Evolutionary conservation across 192 early-diverging fungal genomes (phyloP).

Genomic region (Backusella sp.): DNA sequence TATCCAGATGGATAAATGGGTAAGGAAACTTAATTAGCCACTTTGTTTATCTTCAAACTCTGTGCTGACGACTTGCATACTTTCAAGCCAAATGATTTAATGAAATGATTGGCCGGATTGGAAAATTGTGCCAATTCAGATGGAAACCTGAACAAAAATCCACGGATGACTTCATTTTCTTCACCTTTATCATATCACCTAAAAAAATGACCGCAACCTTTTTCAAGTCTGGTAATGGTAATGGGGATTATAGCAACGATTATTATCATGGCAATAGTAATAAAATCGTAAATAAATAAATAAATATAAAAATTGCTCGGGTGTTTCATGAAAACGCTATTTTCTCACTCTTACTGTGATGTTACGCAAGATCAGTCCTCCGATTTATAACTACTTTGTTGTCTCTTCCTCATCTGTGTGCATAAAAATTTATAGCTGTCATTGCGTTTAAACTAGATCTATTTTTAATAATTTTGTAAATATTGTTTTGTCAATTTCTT

Average conservation of each 20-base stretch:
- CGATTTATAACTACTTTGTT: background rate
- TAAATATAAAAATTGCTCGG: background rate
- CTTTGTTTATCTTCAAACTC: background rate
- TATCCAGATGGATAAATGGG: conserved; percentile 4
- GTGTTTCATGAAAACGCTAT: background rate
- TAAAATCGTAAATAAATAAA: too few relatives aligned
- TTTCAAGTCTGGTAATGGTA: background rate
- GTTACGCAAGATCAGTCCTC: background rate
- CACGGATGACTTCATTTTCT: background rate
- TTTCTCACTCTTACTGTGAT: background rate
- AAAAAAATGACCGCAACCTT: background rate
- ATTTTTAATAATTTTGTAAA: background rate
- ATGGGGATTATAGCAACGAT: background rate
- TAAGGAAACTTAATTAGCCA: background rate
- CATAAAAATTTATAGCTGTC: conserved; percentile 2
- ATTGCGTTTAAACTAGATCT: background rate
- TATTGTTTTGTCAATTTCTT: background rate
- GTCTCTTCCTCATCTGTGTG: background rate
- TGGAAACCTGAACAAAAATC: background rate
- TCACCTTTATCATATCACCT: background rate
- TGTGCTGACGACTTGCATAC: background rate
- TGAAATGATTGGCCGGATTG: background rate
- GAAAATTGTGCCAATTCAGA: background rate
- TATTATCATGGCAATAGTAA: background rate
- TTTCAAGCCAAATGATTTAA: background rate